These are phyloP conservation scores for Starmerella sp. DNA, from an alignment of 805 yeast species.

Conservation along the genomic window DNA sequence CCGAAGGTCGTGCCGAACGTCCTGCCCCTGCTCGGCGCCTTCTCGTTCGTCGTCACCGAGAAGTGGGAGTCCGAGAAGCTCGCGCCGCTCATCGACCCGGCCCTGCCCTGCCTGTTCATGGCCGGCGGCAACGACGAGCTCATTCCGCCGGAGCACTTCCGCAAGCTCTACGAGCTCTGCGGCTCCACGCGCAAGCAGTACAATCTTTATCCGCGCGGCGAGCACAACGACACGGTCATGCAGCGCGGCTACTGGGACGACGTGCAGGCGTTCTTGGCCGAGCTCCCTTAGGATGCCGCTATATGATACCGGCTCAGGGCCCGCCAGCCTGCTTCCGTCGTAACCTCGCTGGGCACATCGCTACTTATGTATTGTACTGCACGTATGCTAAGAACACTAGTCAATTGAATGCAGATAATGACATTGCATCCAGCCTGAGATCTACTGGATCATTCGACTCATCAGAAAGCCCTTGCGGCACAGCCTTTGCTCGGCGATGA, in stretches of 20 bases:
- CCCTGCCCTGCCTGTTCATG: conserved; percentile 57
- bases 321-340: too few species aligned
- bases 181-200: conserved; percentile 42
- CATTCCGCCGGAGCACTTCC: conserved; percentile 82
- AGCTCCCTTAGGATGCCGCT: too few species aligned
- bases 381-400: too few species aligned
- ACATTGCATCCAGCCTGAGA: too few species aligned
- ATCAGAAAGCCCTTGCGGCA: too few species aligned
- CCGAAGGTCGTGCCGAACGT: conserved; percentile 44
- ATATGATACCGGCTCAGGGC: too few species aligned
- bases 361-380: too few species aligned
- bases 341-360: too few species aligned
- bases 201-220: conserved; percentile 45
- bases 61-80: conserved; percentile 68
- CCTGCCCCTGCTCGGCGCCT: conserved; percentile 28
- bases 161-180: conserved; percentile 42
- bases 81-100: conserved; percentile 40
- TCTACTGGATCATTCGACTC: too few species aligned
- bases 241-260: conserved; percentile 71
- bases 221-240: conserved; percentile 73
- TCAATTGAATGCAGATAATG: too few species aligned
- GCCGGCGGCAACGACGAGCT: conserved; percentile 75
- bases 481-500: too few species aligned
- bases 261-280: conserved; percentile 43
- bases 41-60: conserved; percentile 51